These are phyloP conservation scores for Penicillium sp. DNA, from an alignment of 2,329 filamentous ascomycete genomes.

Conservation along the genomic window DNA sequence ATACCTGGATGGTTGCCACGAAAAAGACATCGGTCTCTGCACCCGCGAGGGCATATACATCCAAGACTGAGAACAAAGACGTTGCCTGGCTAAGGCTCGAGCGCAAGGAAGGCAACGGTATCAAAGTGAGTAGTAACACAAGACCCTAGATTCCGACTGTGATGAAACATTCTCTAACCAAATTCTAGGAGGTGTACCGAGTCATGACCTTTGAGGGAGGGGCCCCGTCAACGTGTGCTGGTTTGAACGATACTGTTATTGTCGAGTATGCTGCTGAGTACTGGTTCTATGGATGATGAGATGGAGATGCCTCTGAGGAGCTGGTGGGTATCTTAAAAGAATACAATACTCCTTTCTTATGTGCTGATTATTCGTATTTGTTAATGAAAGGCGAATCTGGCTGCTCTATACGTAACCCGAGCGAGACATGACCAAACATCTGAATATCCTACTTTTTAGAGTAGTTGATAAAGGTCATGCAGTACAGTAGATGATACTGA, in stretches of 20 bases:
- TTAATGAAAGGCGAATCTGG: not conserved
- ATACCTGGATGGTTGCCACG: conserved; percentile 26
- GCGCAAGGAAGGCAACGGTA: conserved; percentile 23
- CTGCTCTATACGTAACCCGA: too few relatives aligned
- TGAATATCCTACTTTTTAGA: not conserved
- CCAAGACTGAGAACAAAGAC: conserved; percentile 10
- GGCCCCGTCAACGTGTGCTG: conserved; percentile 33
- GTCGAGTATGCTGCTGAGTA: conserved; percentile 43
- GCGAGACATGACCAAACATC: too few relatives aligned
- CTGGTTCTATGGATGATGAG: conserved; percentile 40
- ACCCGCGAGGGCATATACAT: conserved; percentile 14
- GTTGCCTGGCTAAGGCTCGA: conserved; percentile 36
- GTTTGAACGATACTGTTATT: conserved; percentile 28
- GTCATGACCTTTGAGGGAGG: conserved; percentile 37
- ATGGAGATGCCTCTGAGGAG: not conserved
- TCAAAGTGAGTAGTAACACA: conserved; percentile 28
- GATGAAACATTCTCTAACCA: conserved; percentile 8
- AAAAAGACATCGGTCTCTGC: conserved; percentile 29
- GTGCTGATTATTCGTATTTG: not conserved
- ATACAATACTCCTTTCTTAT: not conserved
- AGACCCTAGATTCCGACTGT: not conserved
- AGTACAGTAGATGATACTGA: too few relatives aligned
- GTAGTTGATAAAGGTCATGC: not conserved
- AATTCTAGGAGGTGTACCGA: conserved; percentile 39
- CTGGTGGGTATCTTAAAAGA: not conserved